Evolutionary conservation across 129 eudicot genomes (phyloP).

Genomic region (Flaveria ramosissima): DNA sequence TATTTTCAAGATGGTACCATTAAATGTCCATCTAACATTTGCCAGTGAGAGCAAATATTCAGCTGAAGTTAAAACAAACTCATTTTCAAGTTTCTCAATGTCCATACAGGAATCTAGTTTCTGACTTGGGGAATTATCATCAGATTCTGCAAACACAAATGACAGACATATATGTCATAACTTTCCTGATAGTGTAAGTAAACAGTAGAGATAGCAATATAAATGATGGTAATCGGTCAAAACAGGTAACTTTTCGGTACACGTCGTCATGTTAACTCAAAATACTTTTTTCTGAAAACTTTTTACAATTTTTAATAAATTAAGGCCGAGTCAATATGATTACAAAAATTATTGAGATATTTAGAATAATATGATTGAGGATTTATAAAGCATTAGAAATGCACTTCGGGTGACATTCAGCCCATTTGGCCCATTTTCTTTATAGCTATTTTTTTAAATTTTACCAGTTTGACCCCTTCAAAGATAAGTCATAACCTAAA

Average conservation of each 20-base stretch:
- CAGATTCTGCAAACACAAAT: constrained; percentile 45
- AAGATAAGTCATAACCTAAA: neutral
- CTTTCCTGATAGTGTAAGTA: neutral
- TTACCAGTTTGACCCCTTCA: neutral
- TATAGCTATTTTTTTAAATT: neutral
- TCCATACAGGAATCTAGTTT: constrained; percentile 53
- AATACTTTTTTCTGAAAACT: neutral
- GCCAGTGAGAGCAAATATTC: constrained; percentile 77
- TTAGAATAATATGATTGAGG: neutral
- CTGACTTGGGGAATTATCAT: constrained; percentile 45
- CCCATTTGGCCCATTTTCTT: neutral
- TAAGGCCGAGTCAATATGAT: neutral
- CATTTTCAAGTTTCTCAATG: constrained; percentile 81
- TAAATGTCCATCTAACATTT: constrained; percentile 71
- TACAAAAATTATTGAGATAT: neutral
- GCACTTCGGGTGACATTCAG: neutral
- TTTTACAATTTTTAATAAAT: neutral
- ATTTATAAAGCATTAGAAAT: neutral
- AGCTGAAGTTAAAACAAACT: constrained; percentile 85
- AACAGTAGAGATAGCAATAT: neutral
- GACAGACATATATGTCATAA: constrained; percentile 8
- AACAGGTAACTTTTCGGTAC: neutral
- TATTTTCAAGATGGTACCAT: constrained; percentile 50
- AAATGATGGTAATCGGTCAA: neutral
- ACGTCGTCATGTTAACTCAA: neutral